Conservation (phyloP, 2,329 filamentous ascomycete species). For the Coniella vitis region DNA sequence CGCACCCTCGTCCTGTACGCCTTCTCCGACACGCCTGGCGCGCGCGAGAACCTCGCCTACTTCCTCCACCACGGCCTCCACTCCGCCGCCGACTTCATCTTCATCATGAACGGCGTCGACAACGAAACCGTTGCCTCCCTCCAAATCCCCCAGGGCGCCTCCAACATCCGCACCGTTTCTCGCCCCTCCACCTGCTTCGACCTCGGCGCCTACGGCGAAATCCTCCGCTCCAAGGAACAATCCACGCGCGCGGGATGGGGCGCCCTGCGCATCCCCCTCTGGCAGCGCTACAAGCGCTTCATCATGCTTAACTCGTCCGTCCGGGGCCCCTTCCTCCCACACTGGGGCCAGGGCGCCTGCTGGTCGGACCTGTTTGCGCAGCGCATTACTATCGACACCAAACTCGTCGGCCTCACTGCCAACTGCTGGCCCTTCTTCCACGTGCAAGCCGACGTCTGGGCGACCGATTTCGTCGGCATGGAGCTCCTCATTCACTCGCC, state of each 20-base stretch:
- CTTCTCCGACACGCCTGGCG: constrained; percentile 28
- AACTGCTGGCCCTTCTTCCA: constrained; percentile 29
- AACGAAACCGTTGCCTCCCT: constrained; percentile 17
- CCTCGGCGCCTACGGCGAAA: constrained; percentile 29
- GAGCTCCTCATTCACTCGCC: constrained; percentile 27
- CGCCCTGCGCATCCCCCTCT: constrained; percentile 21
- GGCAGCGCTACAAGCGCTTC: constrained; percentile 29
- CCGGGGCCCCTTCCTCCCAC: constrained; percentile 31
- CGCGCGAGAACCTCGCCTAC: constrained; percentile 28
- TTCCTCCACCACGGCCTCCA: constrained; percentile 32
- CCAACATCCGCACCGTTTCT: constrained; percentile 27
- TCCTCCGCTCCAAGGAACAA: constrained; percentile 20
- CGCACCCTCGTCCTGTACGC: constrained; percentile 28
- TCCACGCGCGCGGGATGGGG: constrained; percentile 6
- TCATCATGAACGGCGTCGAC: constrained; percentile 31
- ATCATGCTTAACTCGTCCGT: constrained; percentile 30
- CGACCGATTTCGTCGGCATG: constrained; percentile 32
- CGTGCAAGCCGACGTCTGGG: constrained; percentile 32
- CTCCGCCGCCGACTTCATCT: constrained; percentile 31
- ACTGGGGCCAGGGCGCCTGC: constrained; percentile 26
- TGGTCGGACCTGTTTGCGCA: constrained; percentile 30
- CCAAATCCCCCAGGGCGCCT: constrained; percentile 21
- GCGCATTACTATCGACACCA: constrained; percentile 20
- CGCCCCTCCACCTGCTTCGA: constrained; percentile 30
- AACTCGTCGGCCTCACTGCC: constrained; percentile 32